A percentile compares a stretch with the other conserved stretches of the same genome.
phyloP scores from a whole-genome alignment of 176 grass and related monocot species.

The Coix lacrymajobi region DNA sequence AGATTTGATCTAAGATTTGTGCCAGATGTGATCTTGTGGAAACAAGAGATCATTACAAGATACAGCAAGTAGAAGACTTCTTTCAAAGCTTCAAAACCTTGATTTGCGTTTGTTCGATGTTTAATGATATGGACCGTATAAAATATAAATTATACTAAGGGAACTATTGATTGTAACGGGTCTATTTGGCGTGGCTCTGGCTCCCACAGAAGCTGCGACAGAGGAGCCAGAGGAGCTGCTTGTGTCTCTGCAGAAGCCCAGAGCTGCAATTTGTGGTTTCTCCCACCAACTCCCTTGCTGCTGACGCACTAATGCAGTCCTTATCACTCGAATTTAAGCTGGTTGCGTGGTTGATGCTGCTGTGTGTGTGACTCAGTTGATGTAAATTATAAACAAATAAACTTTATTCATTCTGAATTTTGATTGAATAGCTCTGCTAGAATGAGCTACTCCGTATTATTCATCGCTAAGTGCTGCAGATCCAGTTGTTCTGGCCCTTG shows the following conservation, averaged over 20 bases:
- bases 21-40: slow-evolving; percentile 15
- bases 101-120: not conserved
- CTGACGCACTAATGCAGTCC: not conserved
- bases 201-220: too few species aligned
- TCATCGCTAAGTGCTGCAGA: not conserved
- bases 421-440: not conserved
- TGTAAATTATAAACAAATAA: not conserved
- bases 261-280: too few species aligned
- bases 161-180: not conserved
- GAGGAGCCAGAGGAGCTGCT: too few species aligned
- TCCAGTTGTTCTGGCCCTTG: not conserved
- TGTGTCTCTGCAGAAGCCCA: too few species aligned
- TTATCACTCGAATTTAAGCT: not conserved
- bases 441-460: not conserved
- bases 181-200: not conserved
- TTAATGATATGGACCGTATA: slow-evolving; percentile 11
- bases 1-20: slow-evolving; percentile 8
- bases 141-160: not conserved
- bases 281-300: not conserved
- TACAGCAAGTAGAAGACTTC: not conserved
- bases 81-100: not conserved
- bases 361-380: not conserved
- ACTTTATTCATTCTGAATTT: not conserved
- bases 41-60: slow-evolving; percentile 1
- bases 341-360: not conserved